phyloP scores from a whole-genome alignment of 2,329 filamentous ascomycete genomes.

The Dothideomycetes sp. region DNA sequence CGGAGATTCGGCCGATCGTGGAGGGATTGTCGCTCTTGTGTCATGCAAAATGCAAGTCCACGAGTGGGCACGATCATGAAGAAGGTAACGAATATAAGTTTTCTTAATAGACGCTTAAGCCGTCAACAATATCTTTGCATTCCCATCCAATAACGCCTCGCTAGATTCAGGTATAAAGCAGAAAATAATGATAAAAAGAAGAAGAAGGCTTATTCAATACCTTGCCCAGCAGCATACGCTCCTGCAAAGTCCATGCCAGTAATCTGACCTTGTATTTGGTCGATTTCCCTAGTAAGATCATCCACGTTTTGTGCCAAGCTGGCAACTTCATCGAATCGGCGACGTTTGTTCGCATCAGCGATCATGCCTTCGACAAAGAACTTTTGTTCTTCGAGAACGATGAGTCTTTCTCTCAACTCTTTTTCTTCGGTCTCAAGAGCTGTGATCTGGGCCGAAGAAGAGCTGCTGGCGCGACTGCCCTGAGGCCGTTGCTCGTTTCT shows the following conservation, averaged over 20 bases:
- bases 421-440: constrained; percentile 76
- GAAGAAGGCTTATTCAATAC: not conserved
- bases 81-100: no score
- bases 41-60: no score
- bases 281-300: constrained; percentile 72
- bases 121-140: no score
- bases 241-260: constrained; percentile 30
- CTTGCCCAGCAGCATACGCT: constrained; percentile 20
- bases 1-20: no score
- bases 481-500: constrained; percentile 37
- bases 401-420: constrained; percentile 65
- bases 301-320: constrained; percentile 72
- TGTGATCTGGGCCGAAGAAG: constrained; percentile 44
- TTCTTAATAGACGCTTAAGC: no score
- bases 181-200: not conserved
- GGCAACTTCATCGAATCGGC: constrained; percentile 78
- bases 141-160: constrained; percentile 8
- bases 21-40: no score
- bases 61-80: no score
- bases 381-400: constrained; percentile 82
- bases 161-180: not conserved
- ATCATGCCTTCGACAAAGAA: constrained; percentile 87
- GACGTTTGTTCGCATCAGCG: constrained; percentile 60
- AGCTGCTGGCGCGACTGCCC: constrained; percentile 46
- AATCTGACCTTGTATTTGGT: constrained; percentile 30